A percentile compares a stretch with the other conserved stretches of the same genome.
These are phyloP conservation scores for Cyclotella choctawhatcheeana DNA, from an alignment of 108 stramenopile genomes.

Conservation along the genomic window DNA sequence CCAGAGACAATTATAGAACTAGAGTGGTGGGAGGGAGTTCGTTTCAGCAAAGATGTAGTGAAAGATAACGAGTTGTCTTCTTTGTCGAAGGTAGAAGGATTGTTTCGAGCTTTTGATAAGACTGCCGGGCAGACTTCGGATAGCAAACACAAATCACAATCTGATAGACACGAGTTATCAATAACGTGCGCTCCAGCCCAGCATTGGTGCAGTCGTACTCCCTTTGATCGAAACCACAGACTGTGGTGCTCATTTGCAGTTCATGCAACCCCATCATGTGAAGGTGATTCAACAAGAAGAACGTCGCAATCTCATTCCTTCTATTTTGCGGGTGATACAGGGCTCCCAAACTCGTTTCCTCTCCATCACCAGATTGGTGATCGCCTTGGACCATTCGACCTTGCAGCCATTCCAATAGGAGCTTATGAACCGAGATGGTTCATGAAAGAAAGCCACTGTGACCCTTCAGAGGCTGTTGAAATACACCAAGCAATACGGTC, in stretches of 20 bases:
- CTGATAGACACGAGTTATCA: constrained; percentile 25
- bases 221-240: constrained; percentile 86
- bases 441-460: constrained; percentile 84
- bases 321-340: constrained; percentile 90
- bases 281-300: background rate
- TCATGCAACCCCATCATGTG: constrained; percentile 23
- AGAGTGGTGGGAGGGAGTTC: constrained; percentile 89
- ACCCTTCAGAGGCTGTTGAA: constrained; percentile 87
- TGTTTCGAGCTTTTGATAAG: constrained; percentile 46
- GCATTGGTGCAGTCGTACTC: constrained; percentile 90
- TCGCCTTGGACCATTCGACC: constrained; percentile 82
- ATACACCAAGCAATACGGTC: constrained; percentile 74
- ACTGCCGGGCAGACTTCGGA: constrained; percentile 13
- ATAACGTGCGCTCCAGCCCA: constrained; percentile 87
- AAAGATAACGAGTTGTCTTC: background rate
- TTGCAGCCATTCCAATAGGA: constrained; percentile 93
- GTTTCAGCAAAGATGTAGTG: constrained; percentile 20
- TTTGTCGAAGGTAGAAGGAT: constrained; percentile 32
- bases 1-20: constrained; percentile 75
- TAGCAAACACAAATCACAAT: background rate
- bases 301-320: constrained; percentile 51
- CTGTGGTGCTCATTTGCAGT: constrained; percentile 91
- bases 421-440: constrained; percentile 92
- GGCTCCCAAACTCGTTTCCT: constrained; percentile 73
- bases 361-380: constrained; percentile 88